Percentiles rank a stretch among this genome's conserved stretches.
These are phyloP conservation scores for Umbelopsis ramanniana DNA, from an alignment of 192 early-diverging fungal species.

Conservation along the genomic window DNA sequence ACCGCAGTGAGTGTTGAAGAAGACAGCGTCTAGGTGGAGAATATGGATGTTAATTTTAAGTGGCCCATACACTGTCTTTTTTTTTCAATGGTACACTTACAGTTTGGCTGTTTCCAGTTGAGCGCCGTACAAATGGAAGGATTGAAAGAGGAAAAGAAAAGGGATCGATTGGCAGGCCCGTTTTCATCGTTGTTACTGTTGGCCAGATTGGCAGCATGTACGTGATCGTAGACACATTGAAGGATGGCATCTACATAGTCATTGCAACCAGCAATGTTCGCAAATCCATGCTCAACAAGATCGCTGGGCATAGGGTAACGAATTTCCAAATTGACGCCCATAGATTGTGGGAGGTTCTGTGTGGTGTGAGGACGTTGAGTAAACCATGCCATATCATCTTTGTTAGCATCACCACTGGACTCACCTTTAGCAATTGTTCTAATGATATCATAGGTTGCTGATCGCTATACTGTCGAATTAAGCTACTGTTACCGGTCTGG, in stretches of 20 bases:
- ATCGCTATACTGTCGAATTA: slow-evolving; percentile 24
- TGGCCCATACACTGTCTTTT: neutral
- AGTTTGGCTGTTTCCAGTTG: slow-evolving; percentile 99
- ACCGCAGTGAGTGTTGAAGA: slow-evolving; percentile 82
- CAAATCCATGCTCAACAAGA: slow-evolving; percentile 50
- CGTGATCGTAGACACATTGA: slow-evolving; percentile 83
- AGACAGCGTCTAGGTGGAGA: slow-evolving; percentile 71
- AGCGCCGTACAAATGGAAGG: slow-evolving; percentile 88
- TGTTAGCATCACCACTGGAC: neutral
- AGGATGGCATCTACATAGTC: slow-evolving; percentile 88
- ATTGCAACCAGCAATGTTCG: slow-evolving; percentile 76
- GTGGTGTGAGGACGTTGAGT: neutral
- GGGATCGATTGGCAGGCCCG: slow-evolving; percentile 11
- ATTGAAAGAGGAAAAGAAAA: slow-evolving; percentile 91
- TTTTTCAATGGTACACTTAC: slow-evolving; percentile 45
- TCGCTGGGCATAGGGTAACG: slow-evolving; percentile 83
- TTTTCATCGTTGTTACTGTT: slow-evolving; percentile 30
- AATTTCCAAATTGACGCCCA: slow-evolving; percentile 88
- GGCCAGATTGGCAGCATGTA: slow-evolving; percentile 29
- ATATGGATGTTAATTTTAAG: neutral
- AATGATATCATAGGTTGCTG: slow-evolving; percentile 58
- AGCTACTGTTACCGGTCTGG: slow-evolving; percentile 37
- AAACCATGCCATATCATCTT: neutral
- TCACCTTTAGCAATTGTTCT: slow-evolving; percentile 79
- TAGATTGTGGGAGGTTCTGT: slow-evolving; percentile 66